Conservation (phyloP, 352 stramenopile genomes). For the Halophytophthora batemanensis region DNA sequence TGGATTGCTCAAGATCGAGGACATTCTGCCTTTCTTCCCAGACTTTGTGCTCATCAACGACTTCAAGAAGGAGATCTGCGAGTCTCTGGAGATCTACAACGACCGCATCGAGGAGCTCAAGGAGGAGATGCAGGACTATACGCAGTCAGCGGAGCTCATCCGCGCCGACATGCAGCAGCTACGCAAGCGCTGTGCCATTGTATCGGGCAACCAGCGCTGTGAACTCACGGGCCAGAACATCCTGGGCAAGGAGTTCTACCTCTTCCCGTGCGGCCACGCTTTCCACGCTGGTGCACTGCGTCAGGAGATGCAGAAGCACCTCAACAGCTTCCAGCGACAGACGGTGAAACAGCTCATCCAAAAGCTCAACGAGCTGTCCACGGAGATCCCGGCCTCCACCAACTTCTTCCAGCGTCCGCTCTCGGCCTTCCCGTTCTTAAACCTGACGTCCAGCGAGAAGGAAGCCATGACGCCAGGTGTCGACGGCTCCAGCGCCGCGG, state of each 20-base stretch:
- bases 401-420: constrained; percentile 80
- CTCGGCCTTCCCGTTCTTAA: constrained; percentile 55
- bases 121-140: constrained; percentile 93
- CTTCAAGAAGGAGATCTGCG: constrained; percentile 95
- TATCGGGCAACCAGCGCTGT: constrained; percentile 87
- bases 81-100: constrained; percentile 90
- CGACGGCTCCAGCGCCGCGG: constrained; percentile 32
- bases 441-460: constrained; percentile 70
- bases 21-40: constrained; percentile 93
- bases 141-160: constrained; percentile 87
- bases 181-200: constrained; percentile 80
- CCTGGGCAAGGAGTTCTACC: constrained; percentile 90
- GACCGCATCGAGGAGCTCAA: constrained; percentile 91
- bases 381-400: constrained; percentile 59
- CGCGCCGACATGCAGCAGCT: constrained; percentile 88
- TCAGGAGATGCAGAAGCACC: constrained; percentile 87
- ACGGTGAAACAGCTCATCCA: constrained; percentile 89
- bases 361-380: constrained; percentile 84
- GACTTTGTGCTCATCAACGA: constrained; percentile 95
- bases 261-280: constrained; percentile 93
- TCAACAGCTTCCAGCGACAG: constrained; percentile 87
- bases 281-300: constrained; percentile 91
- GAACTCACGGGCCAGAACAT: constrained; percentile 89
- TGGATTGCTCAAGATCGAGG: constrained; percentile 90
- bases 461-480: constrained; percentile 53